Base-by-base conservation (phyloP, 2,329 filamentous ascomycete species). In the Cladophialophora immunda region DNA sequence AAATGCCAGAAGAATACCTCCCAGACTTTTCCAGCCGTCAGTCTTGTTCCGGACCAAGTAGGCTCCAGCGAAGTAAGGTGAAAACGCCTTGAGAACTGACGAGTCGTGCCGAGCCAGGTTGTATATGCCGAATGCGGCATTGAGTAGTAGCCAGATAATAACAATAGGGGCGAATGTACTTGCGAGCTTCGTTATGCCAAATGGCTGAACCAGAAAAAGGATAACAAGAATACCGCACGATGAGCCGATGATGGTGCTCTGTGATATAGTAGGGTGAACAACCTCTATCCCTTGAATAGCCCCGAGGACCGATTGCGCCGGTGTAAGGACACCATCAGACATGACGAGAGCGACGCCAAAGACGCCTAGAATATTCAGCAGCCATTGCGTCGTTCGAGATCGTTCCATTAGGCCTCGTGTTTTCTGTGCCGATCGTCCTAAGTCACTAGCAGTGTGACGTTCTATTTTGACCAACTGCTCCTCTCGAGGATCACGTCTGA, bases 1-100 rank as follows among this genome's bases (percentile, higher is more conserved):
- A 73, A 94, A 93, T 2, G 89, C 86, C 9, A 94, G 84, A 1
- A 94, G 77, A 22, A 93, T 86, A 4, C 91, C 91, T 6, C 83
- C 84, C 3, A 87, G 78, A 32, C 79, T 80, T 45, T 78, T 76
- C 85, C 85, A 87, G 19, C 84, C 85, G 17, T 80, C 73, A 15
- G 80, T 77, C 22, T 79, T 79, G 65, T 86, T 82, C 1, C 83
- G 80, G 47, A 85, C 76, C 32, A 87, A 77, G 68, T 82, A 87
- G 0, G 77, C 70, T 57, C 83, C 81, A 1, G 82, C 85, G 54
- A 82, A 84, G 53, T 78, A 81, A 0, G 79, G 79, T 17, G 76
- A 78, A 74, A 87, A 87, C 0, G 84, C 85, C 65, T 83, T 83
- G 30, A 86, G 75, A 0, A 87, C 82, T 0, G 77, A 73, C 17